Percentiles rank a stretch among this genome's conserved stretches.
Evolutionary conservation across 352 stramenopile genomes (phyloP).

Genomic region (Globisporangium orthogonon): DNA sequence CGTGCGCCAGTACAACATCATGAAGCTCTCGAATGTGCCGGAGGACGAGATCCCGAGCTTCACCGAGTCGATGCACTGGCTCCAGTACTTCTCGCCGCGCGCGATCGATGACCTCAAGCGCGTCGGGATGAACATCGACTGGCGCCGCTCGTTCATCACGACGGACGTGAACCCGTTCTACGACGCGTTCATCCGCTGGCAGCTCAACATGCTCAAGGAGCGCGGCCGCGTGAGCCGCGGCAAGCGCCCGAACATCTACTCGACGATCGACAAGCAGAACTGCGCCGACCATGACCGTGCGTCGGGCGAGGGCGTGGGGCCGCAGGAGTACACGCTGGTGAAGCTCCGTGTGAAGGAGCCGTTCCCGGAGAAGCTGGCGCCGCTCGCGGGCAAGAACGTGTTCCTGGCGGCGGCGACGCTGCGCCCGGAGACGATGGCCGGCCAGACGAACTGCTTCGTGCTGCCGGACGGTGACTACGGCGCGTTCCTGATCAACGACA

Average conservation of each 20-base stretch:
- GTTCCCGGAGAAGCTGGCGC: slow-evolving; percentile 67
- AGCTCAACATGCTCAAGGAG: slow-evolving; percentile 96
- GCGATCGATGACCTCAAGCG: slow-evolving; percentile 95
- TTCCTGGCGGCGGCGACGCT: slow-evolving; percentile 98
- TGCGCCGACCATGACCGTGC: slow-evolving; percentile 99
- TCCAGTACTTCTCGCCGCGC: slow-evolving; percentile 98
- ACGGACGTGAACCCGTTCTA: slow-evolving; percentile 99
- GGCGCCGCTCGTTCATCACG: slow-evolving; percentile 99
- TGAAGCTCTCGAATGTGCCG: slow-evolving; percentile 90
- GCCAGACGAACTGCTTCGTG: slow-evolving; percentile 99
- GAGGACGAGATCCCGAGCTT: slow-evolving; percentile 97
- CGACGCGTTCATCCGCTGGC: slow-evolving; percentile 99
- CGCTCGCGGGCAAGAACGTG: slow-evolving; percentile 87
- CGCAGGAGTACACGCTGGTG: slow-evolving; percentile 99
- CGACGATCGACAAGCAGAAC: slow-evolving; percentile 96
- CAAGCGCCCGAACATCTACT: slow-evolving; percentile 98
- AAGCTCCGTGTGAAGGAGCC: slow-evolving; percentile 93
- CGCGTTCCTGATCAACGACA: slow-evolving; percentile 93
- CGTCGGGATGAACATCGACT: slow-evolving; percentile 97
- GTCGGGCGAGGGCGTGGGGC: slow-evolving; percentile 96
- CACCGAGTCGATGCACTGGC: slow-evolving; percentile 96
- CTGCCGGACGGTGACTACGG: slow-evolving; percentile 98
- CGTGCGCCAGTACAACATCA: slow-evolving; percentile 98
- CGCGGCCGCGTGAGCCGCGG: slow-evolving; percentile 87
- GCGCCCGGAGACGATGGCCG: slow-evolving; percentile 99